Evolutionary conservation across 192 early-diverging fungal genomes (phyloP), one percentile per base, ranked within the genome.

Genomic region (Mortierella hygrophila): DNA sequence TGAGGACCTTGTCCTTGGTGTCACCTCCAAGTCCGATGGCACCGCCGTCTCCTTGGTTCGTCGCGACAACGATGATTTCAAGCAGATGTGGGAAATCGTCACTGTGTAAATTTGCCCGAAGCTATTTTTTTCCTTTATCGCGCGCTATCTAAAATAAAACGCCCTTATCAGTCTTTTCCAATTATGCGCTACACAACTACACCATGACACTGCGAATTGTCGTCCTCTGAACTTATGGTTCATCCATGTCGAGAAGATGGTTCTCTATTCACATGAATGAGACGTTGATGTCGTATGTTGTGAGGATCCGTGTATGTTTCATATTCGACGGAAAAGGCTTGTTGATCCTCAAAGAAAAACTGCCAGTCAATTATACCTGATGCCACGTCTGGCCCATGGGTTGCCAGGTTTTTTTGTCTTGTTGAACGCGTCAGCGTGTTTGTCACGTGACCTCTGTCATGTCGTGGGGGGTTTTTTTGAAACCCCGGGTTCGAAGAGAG

Each of bases 1-100:
- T 21, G 70, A 72, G 0, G 70, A 79, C 54, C 49, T 72, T 44
- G 77, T 79, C 77, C 20, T 79, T 72, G 77, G 77, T 23, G 41
- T 63, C n/a, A 9, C 4, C 0, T 6, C 52, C 68, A 72, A 52
- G 46, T 0, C 1, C 21, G 70, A 71, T 10, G 77, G 77, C 38
- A 20, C 54, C 10, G 1, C 0, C 29, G 70, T 72, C 70, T 10
- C 38, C 70, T 29, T 79, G 38, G 54, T 79, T 23, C 49, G 29
- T 40, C 77, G 77, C 10, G 77, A 79, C 21, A 75, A 75, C 16
- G 74, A 75, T n/a, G 46, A 52, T 40, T 52, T 57, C 46, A 57
- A 57, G 74, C 74, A 75, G 74, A 52, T 57, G 74, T 75, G 74
- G 74, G 37, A 60, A 3, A 47, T 72, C 26, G 71, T 72, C 46